Evolutionary conservation across 2,329 filamentous ascomycete genomes (phyloP).

Genomic region (Intubia oerlemansii): DNA sequence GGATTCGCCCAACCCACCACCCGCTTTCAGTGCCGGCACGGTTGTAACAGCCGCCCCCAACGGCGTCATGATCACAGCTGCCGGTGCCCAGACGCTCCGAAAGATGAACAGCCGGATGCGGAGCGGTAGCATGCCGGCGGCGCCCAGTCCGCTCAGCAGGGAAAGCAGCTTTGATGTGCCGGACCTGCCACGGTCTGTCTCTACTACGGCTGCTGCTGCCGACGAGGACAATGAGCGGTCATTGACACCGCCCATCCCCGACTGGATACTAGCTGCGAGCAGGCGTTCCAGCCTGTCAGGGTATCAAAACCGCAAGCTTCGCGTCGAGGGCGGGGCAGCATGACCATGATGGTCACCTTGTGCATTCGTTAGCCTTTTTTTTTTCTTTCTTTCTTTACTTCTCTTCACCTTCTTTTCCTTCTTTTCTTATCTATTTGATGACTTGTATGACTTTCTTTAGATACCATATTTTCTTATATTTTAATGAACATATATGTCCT

Average conservation of each 20-base stretch:
- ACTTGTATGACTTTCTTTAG: no score
- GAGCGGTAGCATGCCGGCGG: conserved; percentile 29
- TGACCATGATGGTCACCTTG: not conserved
- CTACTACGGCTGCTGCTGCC: no score
- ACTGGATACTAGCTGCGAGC: conserved; percentile 36
- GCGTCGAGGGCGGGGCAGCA: not conserved
- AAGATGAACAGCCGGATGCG: conserved; percentile 30
- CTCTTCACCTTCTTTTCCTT: not conserved
- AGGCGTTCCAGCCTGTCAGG: conserved; percentile 25
- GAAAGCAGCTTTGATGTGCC: conserved; percentile 29
- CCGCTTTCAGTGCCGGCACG: conserved; percentile 37
- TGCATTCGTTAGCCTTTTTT: not conserved
- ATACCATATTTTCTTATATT: no score
- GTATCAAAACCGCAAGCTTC: conserved; percentile 19
- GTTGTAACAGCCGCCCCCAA: conserved; percentile 49
- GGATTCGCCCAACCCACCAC: conserved; percentile 46
- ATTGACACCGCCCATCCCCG: conserved; percentile 38
- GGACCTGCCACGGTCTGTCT: no score
- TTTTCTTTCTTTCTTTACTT: not conserved
- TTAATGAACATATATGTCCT: no score
- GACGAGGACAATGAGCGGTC: not conserved
- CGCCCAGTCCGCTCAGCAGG: conserved; percentile 26
- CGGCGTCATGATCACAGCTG: conserved; percentile 39
- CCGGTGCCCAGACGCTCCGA: conserved; percentile 23
- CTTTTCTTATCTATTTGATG: not conserved